Evolutionary conservation across 306 rosid species (phyloP), one percentile per base, ranked within the genome.

Genomic region (Heteromeles arbutifolia): DNA sequence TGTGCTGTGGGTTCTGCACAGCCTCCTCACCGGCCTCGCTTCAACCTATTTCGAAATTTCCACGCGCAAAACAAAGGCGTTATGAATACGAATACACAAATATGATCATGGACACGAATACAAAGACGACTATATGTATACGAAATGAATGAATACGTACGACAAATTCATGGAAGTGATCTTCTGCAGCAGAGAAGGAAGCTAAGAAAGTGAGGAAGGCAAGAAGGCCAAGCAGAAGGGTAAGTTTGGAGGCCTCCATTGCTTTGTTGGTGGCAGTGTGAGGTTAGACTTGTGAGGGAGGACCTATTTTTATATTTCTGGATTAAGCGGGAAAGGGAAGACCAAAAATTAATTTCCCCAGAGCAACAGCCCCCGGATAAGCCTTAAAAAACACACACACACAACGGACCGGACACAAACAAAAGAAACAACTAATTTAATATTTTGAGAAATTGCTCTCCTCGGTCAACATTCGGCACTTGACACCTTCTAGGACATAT

Each of bases 81-180:
- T 31, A 15, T 6, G 68, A 61, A 64, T 7, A 25, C 8, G 41
- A 63, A 34, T 34, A 34, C 2, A 34, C 39, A 34, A 34, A 34
- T 31, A 15, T 14, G 68, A 61, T 29, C 3, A 19, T 3, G 34
- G 44, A 43, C 4, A 6, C 39, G 12, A 5, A 71, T 48, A 59
- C 1, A 15, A 21, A 71, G 78, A 67, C 19, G 29, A 73, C 39
- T n/a, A n/a, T n/a, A n/a, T 65, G 72, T 73, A 64, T 53, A 64
- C 62, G 34, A 37, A 37, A 25, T 45, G 52, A 19, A n/a, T 29
- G 77, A 71, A 43, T 69, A 84, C 98, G 43, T 83, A 94, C 98
- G 29, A 90, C 86, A 83, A 94, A 94, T 73, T 90, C 73, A 82
- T 86, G 97, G 87, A 77, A 90, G 76, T 94, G 97, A 81, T 72